Evolutionary conservation across 164 flowering plant genomes (phyloP).

Genomic region (Kingdonia uniflora): DNA sequence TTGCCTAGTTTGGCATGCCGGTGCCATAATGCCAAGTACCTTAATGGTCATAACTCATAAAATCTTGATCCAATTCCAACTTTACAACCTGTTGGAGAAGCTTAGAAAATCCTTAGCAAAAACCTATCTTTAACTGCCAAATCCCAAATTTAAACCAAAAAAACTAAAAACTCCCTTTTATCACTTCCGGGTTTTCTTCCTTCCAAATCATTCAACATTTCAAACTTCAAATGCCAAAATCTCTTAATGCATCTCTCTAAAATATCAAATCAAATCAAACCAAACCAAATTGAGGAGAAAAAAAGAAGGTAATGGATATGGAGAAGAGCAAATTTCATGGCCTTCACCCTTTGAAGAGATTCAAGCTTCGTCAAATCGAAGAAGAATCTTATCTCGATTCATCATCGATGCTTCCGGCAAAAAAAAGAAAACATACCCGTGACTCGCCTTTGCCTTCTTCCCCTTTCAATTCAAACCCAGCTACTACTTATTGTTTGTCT

Average conservation of each 20-base stretch:
- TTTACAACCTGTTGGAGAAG: no score
- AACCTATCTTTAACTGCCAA: no score
- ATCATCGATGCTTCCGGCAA: slow-evolving; percentile 49
- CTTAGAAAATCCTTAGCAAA: no score
- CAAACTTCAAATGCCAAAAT: slow-evolving; percentile 3
- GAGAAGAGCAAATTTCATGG: slow-evolving; percentile 24
- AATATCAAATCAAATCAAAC: slow-evolving; percentile 7
- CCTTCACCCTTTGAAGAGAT: slow-evolving; percentile 66
- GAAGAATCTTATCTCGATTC: slow-evolving; percentile 4
- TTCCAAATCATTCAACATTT: slow-evolving; percentile 1
- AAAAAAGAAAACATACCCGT: slow-evolving; percentile 51
- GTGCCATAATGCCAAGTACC: no score
- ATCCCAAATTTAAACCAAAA: slow-evolving; percentile 11
- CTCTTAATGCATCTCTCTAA: neutral
- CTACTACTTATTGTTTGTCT: slow-evolving; percentile 38
- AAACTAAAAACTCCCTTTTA: neutral
- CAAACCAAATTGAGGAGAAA: neutral
- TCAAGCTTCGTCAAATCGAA: slow-evolving; percentile 47
- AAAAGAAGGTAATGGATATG: no score
- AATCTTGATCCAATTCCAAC: no score
- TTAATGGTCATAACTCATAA: no score
- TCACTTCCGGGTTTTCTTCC: slow-evolving; percentile 13
- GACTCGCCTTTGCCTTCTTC: slow-evolving; percentile 6
- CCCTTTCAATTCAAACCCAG: neutral
- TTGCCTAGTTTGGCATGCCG: no score